Evolutionary conservation across 2,329 filamentous ascomycete genomes (phyloP), one percentile per base, ranked within the genome.

Genomic region (Talaromyces piceae): DNA sequence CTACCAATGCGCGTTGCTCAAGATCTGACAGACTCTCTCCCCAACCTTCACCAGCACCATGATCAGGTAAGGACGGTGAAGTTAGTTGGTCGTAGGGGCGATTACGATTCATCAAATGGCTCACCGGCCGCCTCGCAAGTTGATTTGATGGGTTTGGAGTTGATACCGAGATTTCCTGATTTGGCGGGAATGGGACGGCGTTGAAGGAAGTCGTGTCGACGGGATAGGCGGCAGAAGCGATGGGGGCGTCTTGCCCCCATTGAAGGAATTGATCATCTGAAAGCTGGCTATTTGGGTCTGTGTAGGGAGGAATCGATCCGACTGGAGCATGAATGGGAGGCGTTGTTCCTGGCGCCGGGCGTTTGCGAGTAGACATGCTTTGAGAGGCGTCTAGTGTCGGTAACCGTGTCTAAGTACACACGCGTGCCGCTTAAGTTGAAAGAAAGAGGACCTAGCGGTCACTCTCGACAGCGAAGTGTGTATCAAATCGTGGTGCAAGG

Each of bases 1-100:
- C 90, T 55, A 86, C 75, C 57, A 85, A 78, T 20, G 90, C 91
- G 69, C 83, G 83, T 65, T 86, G 82, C 64, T 95, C 89, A 54
- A 96, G 72, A 50, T 87, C 77, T 56, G 91, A 86, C 54, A 94
- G 78, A 58, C 83, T 88, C 58, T 94, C 75, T 53, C 59, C 67
- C 68, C 69, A 76, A 53, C 58, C 77, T 72, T 62, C 67, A 33
- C 61, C 61, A 27, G 50, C 51, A 5, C 55, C 55, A 49, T 49
- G 56, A 47, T 57, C 59, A 20, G 61, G 64, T 12, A 65, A 55
- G 13, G 49, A 33, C 11, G 52, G 33, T 9, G 47, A 30, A 18
- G 52, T 45, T 11, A 66, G 60, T 55, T 63, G 67, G 56, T 71
- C 70, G 53, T 70, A 71, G 56, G 61, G 65, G 51, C 63, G 65